Evolutionary conservation across 2,329 filamentous ascomycete species (phyloP), one percentile per base, ranked within the genome.

Genomic region (Monilinia vaccinii-corymbosi): DNA sequence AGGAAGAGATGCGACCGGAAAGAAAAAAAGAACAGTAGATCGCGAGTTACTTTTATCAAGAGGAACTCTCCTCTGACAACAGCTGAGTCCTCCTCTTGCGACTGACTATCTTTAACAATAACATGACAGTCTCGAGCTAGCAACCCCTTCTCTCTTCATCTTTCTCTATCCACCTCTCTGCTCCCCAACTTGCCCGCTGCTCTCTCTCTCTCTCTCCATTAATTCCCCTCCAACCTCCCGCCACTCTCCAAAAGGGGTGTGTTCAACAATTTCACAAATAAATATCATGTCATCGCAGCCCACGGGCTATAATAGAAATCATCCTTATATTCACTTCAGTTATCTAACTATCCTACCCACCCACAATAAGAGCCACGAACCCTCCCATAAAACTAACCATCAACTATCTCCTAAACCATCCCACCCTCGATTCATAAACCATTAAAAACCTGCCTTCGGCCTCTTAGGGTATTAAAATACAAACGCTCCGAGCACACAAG

Each of bases 381-480:
- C n/a, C 42, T 32, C 7, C 23, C 23, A 14, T 9, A 11, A 40
- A 38, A 40, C 16, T 7, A 38, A 28, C 34, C n/a, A 28, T 52
- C 49, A n/a, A 31, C 14, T 21, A 18, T 38, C 32, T 18, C n/a
- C 32, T 18, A 16, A n/a, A n/a, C 18, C n/a, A 4, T 44, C 25
- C n/a, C 50, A 7, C 44, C 25, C 51, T 42, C 38, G 8, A 21
- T 23, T 44, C 51, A 53, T 53, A 18, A 53, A 32, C 51, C 51
- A 32, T 53, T 44, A 44, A 4, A 4, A 18, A 36, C 34, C 34
- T 36, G 34, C 34, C 34, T 36, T 36, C 34, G 14, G 25, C 51
- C 51, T 23, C 23, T n/a, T n/a, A 44, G 51, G 51, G 51, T 53
- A 53, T 53, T 52, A 36, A 53, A 44, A 44, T 18, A 53, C 28